Base-by-base conservation (phyloP, 805 yeast genomes). In the Candida endomychidarum region DNA sequence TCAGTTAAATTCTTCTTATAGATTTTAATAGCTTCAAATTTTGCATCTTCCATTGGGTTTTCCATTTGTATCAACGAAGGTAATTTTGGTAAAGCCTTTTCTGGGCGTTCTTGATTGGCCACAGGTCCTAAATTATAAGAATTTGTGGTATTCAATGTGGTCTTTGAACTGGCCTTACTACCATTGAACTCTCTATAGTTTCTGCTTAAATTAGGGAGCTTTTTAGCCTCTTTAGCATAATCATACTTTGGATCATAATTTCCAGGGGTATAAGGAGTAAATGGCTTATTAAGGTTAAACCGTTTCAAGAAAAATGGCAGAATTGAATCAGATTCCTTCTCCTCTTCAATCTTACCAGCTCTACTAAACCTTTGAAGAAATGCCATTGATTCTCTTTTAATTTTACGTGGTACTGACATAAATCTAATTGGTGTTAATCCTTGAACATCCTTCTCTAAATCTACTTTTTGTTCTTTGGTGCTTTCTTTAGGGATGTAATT, bases 301-400 rank as follows among this genome's bases (percentile, higher is more conserved):
- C 60, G 48, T 33, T 60, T 60, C 40, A 65, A 52, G 29, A 60
- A 50, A 25, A 62, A 36, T 0, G 73, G 71, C 5, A 69, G 60
- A 38, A 53, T 44, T 1, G 31, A 9, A 18, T 37, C 29, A 6
- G 39, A 12, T 9, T 36, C 39, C 8, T 25, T 26, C 16, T 28
- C 42, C 21, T 57, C 60, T 5, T 51, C 52, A 16, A 55, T 45
- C 34, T 54, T 49, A 28, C 56, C 48, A 16, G 50, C 51, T 30
- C 49, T 49, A 45, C 67, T 61, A 18, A 61, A 40, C 15, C 65
- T 42, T 23, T 46, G 44, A 26, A 57, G 34, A 34, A 46, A 48
- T 15, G 44, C 43, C 3, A 54, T 43, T 25, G 54, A 49, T 12
- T 49, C 45, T 11, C 49, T 42, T n/a, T 52, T 49, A 12, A 37